Evolutionary conservation across 257 asterid species (phyloP).

Genomic region (Rehmannia glutinosa): DNA sequence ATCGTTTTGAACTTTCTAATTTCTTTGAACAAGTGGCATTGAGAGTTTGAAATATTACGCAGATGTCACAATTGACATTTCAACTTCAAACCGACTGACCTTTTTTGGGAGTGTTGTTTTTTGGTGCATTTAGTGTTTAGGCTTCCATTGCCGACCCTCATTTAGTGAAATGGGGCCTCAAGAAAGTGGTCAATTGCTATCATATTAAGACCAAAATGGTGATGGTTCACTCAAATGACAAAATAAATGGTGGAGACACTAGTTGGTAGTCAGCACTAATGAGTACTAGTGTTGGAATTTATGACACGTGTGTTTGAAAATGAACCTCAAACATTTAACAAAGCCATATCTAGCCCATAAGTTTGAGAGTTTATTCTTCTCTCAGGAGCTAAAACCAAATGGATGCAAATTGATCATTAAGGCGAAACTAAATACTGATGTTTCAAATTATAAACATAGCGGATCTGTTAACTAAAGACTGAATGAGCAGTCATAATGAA

Average conservation of each 20-base stretch:
- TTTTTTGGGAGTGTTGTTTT: too few species aligned
- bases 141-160: slow-evolving; percentile 21
- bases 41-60: neutral
- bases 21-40: neutral
- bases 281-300: neutral
- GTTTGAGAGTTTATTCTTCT: too few species aligned
- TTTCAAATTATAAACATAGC: too few species aligned
- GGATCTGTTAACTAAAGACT: too few species aligned
- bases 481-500: too few species aligned
- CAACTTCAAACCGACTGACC: slow-evolving; percentile 20
- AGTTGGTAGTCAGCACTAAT: neutral
- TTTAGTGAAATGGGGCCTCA: too few species aligned
- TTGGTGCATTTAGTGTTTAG: slow-evolving; percentile 16
- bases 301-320: neutral
- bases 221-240: neutral
- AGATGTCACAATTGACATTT: slow-evolving; percentile 4
- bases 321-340: too few species aligned
- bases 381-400: too few species aligned
- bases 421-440: too few species aligned
- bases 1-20: neutral
- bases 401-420: too few species aligned
- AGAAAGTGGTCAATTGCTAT: neutral
- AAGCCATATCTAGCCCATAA: too few species aligned
- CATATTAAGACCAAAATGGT: neutral
- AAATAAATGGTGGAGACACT: neutral